These are phyloP conservation scores for Peronospora belbahrii DNA, from an alignment of 352 stramenopile species.

Conservation along the genomic window DNA sequence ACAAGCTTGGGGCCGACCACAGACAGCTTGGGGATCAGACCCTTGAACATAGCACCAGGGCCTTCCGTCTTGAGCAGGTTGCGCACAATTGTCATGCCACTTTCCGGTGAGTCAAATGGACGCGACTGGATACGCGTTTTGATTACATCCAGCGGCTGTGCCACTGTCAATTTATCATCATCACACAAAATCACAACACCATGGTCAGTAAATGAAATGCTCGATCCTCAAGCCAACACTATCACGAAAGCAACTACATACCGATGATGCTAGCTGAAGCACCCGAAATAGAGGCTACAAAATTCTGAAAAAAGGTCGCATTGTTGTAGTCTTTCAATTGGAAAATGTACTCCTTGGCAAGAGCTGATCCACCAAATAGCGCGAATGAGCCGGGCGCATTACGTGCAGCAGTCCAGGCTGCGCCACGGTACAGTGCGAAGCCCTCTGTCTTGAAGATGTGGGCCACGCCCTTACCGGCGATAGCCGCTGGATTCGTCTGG, in stretches of 20 bases:
- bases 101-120: conserved; percentile 91
- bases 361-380: conserved; percentile 89
- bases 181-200: conserved; percentile 6
- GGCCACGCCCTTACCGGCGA: conserved; percentile 85
- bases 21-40: conserved; percentile 90
- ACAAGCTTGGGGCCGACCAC: conserved; percentile 94
- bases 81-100: conserved; percentile 84
- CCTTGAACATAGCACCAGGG: conserved; percentile 90
- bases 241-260: conserved; percentile 18
- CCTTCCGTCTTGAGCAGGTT: conserved; percentile 92
- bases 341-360: conserved; percentile 88
- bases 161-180: conserved; percentile 61
- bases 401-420: conserved; percentile 87
- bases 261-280: conserved; percentile 78
- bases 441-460: conserved; percentile 91
- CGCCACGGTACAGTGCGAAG: conserved; percentile 87
- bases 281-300: conserved; percentile 79
- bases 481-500: conserved; percentile 90
- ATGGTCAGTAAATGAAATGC: not conserved
- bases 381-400: conserved; percentile 94
- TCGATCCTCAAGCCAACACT: not conserved
- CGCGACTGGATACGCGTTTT: conserved; percentile 93
- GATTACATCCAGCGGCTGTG: conserved; percentile 91
- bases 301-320: conserved; percentile 89
- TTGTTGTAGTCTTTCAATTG: conserved; percentile 86